Conservation (phyloP, 2,329 filamentous ascomycete species). For the Aotearoamyces nothofagi region DNA sequence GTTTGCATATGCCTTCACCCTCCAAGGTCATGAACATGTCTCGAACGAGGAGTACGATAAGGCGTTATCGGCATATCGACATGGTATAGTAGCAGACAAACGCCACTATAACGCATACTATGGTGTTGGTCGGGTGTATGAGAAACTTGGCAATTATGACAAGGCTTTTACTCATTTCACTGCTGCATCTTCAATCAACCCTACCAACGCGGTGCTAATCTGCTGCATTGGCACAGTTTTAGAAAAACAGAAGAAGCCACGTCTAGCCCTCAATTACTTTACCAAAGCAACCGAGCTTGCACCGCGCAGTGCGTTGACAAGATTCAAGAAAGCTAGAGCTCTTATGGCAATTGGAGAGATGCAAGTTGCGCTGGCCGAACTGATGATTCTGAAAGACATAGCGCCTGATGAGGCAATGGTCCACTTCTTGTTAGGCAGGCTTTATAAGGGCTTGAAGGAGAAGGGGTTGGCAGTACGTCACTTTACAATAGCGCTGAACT, state of each 20-base stretch:
- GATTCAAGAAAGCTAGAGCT: slow-evolving; percentile 85
- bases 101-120: slow-evolving; percentile 99
- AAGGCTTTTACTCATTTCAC: slow-evolving; percentile 87
- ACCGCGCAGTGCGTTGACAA: slow-evolving; percentile 65
- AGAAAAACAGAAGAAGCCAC: slow-evolving; percentile 74
- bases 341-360: slow-evolving; percentile 62
- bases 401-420: slow-evolving; percentile 93
- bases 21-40: slow-evolving; percentile 92
- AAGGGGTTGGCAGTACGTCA: slow-evolving; percentile 75
- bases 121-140: slow-evolving; percentile 68
- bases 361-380: slow-evolving; percentile 61
- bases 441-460: slow-evolving; percentile 59
- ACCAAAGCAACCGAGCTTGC: slow-evolving; percentile 69
- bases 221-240: slow-evolving; percentile 84
- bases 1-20: slow-evolving; percentile 89
- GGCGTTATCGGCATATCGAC: slow-evolving; percentile 73
- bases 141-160: slow-evolving; percentile 80
- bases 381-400: slow-evolving; percentile 78
- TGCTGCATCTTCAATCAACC: slow-evolving; percentile 77
- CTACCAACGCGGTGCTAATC: slow-evolving; percentile 81
- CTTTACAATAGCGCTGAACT: slow-evolving; percentile 85
- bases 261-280: slow-evolving; percentile 68
- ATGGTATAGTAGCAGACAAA: slow-evolving; percentile 70
- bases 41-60: slow-evolving; percentile 96
- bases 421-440: slow-evolving; percentile 81